A percentile compares a stretch with the other conserved stretches of the same genome.
Evolutionary conservation across 2,329 filamentous ascomycete genomes (phyloP).

Genomic region (Fusarium camptoceras): DNA sequence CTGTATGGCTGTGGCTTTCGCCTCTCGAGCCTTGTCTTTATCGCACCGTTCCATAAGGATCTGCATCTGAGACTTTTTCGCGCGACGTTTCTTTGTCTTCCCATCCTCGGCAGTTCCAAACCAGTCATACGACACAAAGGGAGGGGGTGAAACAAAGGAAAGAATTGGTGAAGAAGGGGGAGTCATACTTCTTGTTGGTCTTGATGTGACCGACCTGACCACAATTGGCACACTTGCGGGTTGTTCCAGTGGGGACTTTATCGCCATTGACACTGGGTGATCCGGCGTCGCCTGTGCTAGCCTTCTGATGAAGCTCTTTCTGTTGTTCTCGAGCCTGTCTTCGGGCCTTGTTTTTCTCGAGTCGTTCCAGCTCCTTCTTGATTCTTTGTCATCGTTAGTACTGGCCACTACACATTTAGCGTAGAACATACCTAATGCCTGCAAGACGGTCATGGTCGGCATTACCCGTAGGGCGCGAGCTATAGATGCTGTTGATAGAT

Average conservation of each 20-base stretch:
- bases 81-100: constrained; percentile 31
- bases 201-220: constrained; percentile 98
- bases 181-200: constrained; percentile 93
- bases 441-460: constrained; percentile 64
- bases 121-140: constrained; percentile 51
- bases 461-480: constrained; percentile 61
- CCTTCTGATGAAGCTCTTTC: constrained; percentile 72
- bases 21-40: constrained; percentile 33
- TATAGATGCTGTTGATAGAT: constrained; percentile 61
- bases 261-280: constrained; percentile 63
- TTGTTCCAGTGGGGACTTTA: constrained; percentile 73
- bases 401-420: background rate
- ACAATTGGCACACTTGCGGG: constrained; percentile 96
- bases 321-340: constrained; percentile 90
- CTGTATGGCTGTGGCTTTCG: constrained; percentile 29
- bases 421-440: constrained; percentile 53
- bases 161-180: constrained; percentile 24
- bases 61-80: constrained; percentile 33
- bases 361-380: constrained; percentile 77
- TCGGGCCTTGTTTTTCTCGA: constrained; percentile 92
- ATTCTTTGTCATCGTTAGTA: constrained; percentile 50
- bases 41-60: constrained; percentile 43
- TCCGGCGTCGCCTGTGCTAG: constrained; percentile 58
- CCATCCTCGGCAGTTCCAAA: constrained; percentile 40
- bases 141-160: constrained; percentile 44